Evolutionary conservation across 164 flowering plant species (phyloP), one percentile per base, ranked within the genome.

Genomic region (Paratinospora sagittata): DNA sequence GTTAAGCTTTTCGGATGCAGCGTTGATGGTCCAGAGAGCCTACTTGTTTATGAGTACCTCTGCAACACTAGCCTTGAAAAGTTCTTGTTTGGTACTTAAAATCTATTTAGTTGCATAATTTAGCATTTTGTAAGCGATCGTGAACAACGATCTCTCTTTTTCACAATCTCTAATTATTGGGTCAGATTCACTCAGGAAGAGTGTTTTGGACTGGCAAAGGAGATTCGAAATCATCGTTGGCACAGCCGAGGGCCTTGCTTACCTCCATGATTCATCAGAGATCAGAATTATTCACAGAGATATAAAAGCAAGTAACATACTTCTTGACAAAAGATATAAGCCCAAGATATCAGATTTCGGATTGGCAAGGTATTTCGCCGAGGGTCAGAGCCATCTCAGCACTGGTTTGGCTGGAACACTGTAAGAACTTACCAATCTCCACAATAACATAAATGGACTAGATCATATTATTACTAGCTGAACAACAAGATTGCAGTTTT

Each of bases 1-100:
- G 67, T 65, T 11, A 34, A 36, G 24, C 67, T 65, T 11, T 65
- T 65, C 19, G 67, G 67, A 36, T 65, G 39, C 47, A 30, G 67
- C 36, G 43, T 36, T 19, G 66, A 71, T 66, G 73, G 78, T 21
- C 62, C 70, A 27, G 72, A 72, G 49, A 76, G 69, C 65, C 71
- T 76, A 19, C 41, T 76, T 33, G 72, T 76, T 27, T 76, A 68
- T 36, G 75, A 68, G 49, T 72, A 62, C 52, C 47, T 65, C 26
- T 6, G 43, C 21, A 34, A 36, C 67, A 34, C 21, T 6, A 36
- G 67, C 47, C 67, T 65, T 37, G 45, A 65, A 45, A 36, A 33
- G 26, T 33, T 17, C 39, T 36, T 65, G 23, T 65, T 65, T 37
- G 24, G 67, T 65, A 65, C 33, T 36, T 41, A 16, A 2, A n/a